Evolutionary conservation across 768 basidiomycete genomes (phyloP).

Genomic region (Tricholoma flavovirens): DNA sequence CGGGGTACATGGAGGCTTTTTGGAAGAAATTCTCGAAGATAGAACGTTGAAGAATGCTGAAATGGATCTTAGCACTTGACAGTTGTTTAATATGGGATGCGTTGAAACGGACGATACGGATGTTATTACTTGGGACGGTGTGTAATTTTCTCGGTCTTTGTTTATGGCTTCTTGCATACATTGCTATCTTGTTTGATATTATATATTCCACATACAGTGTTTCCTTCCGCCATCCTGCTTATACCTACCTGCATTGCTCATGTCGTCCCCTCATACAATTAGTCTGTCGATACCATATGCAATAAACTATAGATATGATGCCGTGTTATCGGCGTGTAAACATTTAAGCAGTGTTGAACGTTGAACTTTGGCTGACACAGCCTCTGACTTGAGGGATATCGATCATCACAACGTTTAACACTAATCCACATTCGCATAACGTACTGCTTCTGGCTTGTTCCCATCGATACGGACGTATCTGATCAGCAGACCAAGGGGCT

Average conservation of each 20-base stretch:
- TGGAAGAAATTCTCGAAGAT: slow-evolving; percentile 54
- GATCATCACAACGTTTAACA: too few species aligned
- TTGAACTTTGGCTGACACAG: slow-evolving; percentile 5
- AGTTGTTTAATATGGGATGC: too few species aligned
- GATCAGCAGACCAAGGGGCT: not conserved
- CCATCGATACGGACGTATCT: not conserved
- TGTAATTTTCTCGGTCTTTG: slow-evolving; percentile 9
- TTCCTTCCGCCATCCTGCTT: not conserved
- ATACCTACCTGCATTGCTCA: slow-evolving; percentile 5
- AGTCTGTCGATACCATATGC: not conserved
- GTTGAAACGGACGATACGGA: slow-evolving; percentile 2
- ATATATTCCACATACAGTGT: slow-evolving; percentile 5
- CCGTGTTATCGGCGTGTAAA: not conserved
- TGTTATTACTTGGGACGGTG: slow-evolving; percentile 7
- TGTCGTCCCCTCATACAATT: not conserved
- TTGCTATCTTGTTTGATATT: slow-evolving; percentile 8
- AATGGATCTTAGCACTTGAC: slow-evolving; percentile 38
- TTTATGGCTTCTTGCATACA: slow-evolving; percentile 9
- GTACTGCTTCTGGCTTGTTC: not conserved
- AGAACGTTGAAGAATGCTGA: slow-evolving; percentile 15
- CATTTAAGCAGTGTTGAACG: slow-evolving; percentile 1
- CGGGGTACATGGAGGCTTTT: slow-evolving; percentile 54
- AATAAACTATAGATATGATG: not conserved
- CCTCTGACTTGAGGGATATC: not conserved
- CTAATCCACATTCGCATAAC: too few species aligned